Base-by-base conservation (phyloP, 2,329 filamentous ascomycete species). In the Chrysoporthe puriensis region DNA sequence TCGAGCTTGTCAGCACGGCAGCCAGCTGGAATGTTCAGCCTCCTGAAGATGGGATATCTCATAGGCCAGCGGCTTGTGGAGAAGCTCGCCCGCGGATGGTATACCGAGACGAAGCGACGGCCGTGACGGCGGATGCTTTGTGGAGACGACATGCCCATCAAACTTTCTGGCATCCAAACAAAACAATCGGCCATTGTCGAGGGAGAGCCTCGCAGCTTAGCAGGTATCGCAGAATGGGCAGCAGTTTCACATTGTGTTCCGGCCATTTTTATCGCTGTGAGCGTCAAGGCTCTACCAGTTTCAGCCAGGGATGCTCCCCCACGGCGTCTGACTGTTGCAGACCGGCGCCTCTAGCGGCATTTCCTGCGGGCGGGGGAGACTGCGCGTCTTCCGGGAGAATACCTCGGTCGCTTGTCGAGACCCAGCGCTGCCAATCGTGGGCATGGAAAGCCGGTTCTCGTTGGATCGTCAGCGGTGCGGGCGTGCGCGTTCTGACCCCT, bases 211-310 rank as follows among this genome's bases (percentile, higher is more conserved):
- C 42, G 59, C 54, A 66, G 64, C 43, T 44, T 60, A 66, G 59
- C 40, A 57, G 61, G 44, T 61, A 64, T 58, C 60, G 67, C 60
- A 66, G 71, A 67, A 73, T 70, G 69, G 71, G 69, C 69, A 74
- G 68, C 71, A 66, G 77, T 79, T 78, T 79, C 77, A 78, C 69
- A 66, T 73, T 68, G 59, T 69, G 71, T 71, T 70, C 70, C 71
- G 69, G 66, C 69, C 63, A 70, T 67, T 67, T 69, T 64, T 62
- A 66, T 67, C 58, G 50, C 48, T 70, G 66, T 71, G 63, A 70
- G 71, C 68, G 65, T 67, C 68, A 70, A 68, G 54, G 70, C 69
- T 70, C 69, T 71, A 67, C 65, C 68, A 71, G 74, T 77, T 77
- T 77, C 74, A 69, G 70, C 71, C 70, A 71, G 73, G 62, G 73